Percentiles rank a stretch among this genome's conserved stretches.
phyloP scores from a whole-genome alignment of 139 green algal genomes.

The Chlamydomonas incerta region DNA sequence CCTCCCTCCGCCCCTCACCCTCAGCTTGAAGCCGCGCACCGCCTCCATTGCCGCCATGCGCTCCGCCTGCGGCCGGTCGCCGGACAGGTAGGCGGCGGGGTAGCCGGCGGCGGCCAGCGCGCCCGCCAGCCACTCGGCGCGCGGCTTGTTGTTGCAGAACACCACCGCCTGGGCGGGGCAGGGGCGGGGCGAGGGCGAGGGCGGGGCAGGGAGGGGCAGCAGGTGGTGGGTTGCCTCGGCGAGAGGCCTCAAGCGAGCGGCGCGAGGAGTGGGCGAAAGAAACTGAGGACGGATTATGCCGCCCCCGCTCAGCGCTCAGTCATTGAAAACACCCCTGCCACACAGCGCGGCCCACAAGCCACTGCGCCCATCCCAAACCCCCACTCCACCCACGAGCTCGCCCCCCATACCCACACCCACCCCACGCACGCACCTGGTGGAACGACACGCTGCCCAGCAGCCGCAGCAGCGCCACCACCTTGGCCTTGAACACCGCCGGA shows the following conservation, averaged over 20 bases:
- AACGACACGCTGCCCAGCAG: constrained; percentile 68
- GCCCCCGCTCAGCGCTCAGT: too few species aligned
- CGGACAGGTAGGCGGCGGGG: constrained; percentile 74
- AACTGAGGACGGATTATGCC: too few species aligned
- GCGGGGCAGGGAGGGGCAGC: background rate
- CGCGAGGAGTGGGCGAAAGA: too few species aligned
- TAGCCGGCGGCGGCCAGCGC: constrained; percentile 68
- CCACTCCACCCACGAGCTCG: too few species aligned
- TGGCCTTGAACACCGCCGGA: constrained; percentile 45
- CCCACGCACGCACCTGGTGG: constrained; percentile 58
- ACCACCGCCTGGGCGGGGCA: constrained; percentile 70
- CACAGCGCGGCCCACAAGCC: too few species aligned
- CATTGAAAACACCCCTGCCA: too few species aligned
- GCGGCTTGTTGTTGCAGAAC: constrained; percentile 80
- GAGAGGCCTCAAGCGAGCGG: too few species aligned
- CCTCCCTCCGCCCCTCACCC: background rate
- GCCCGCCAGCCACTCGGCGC: constrained; percentile 69
- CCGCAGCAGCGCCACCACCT: constrained; percentile 59
- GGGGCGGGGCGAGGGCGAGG: background rate
- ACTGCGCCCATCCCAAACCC: too few species aligned
- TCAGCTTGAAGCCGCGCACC: constrained; percentile 69
- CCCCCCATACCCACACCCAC: background rate
- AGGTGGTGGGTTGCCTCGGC: too few species aligned
- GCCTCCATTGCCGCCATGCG: constrained; percentile 68
- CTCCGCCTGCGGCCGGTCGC: constrained; percentile 63